These are phyloP conservation scores for Backusella australiensis DNA, from an alignment of 192 early-diverging fungal genomes.

Conservation along the genomic window DNA sequence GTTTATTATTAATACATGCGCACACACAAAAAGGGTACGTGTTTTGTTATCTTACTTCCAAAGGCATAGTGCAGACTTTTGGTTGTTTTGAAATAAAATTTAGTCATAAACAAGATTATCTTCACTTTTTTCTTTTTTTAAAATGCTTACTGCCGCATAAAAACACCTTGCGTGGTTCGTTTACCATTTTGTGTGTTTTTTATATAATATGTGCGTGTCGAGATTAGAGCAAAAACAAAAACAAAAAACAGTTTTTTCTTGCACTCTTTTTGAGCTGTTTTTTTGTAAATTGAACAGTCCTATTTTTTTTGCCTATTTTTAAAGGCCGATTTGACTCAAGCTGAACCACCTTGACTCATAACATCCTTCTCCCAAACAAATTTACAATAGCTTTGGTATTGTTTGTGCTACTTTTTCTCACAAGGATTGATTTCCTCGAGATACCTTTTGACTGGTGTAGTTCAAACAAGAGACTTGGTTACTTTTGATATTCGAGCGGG, in stretches of 20 bases:
- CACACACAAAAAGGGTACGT: background rate
- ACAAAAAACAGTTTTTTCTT: background rate
- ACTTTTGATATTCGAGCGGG: too few species aligned
- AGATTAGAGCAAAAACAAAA: background rate
- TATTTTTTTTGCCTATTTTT: background rate
- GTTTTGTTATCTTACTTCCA: conserved; percentile 32
- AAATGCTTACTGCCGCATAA: conserved; percentile 43
- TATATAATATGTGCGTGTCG: background rate
- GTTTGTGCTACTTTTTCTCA: background rate
- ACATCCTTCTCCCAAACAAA: background rate
- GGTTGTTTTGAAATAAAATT: background rate
- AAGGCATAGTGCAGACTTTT: conserved; percentile 45
- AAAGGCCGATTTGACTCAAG: background rate
- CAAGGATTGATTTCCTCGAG: too few species aligned
- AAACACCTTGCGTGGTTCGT: conserved; percentile 35
- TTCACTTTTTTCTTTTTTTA: background rate
- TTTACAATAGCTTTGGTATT: background rate
- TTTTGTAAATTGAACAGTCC: background rate
- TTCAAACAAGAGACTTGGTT: too few species aligned
- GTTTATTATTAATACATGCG: background rate
- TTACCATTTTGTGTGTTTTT: background rate
- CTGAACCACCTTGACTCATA: background rate
- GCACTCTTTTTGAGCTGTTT: background rate
- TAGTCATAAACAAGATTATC: background rate
- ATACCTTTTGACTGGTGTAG: too few species aligned